phyloP scores from a whole-genome alignment of 805 yeast genomes.

The Candida railenensis region DNA sequence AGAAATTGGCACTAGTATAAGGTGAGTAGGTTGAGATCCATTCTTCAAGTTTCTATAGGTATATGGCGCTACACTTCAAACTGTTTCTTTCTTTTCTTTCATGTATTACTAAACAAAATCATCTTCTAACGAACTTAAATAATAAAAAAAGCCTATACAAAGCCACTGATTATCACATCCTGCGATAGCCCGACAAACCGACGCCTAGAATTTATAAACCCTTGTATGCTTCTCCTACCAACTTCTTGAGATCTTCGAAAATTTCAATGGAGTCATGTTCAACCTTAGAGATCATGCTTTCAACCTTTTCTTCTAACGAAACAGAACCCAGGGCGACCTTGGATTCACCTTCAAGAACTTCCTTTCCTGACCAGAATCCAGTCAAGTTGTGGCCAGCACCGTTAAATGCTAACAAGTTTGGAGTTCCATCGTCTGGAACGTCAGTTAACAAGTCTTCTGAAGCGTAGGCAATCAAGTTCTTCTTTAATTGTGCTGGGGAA shows the following conservation, averaged over 20 bases:
- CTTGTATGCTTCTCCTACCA: conserved; percentile 27
- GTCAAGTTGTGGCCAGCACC: conserved; percentile 77
- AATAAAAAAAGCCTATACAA: not conserved
- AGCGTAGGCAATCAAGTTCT: conserved; percentile 68
- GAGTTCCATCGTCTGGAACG: conserved; percentile 66
- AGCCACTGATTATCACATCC: too few relatives aligned
- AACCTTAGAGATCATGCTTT: conserved; percentile 18
- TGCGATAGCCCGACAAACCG: not conserved
- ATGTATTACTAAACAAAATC: not conserved
- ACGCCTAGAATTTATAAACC: not conserved
- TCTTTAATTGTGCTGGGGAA: conserved; percentile 74
- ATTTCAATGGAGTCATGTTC: conserved; percentile 17
- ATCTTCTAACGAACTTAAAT: not conserved
- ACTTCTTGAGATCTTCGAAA: conserved; percentile 22
- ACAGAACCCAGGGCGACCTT: not conserved
- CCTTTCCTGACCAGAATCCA: conserved; percentile 53
- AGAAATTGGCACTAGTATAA: too few relatives aligned
- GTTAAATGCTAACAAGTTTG: conserved; percentile 73
- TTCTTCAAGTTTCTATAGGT: too few relatives aligned
- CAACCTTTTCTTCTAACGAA: conserved; percentile 17
- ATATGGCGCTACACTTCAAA: too few relatives aligned
- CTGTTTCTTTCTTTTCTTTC: too few relatives aligned
- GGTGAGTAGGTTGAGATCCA: too few relatives aligned
- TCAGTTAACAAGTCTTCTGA: conserved; percentile 59
- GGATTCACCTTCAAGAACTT: conserved; percentile 1